Evolutionary conservation across 805 yeast genomes (phyloP).

Genomic region (Candida vaughaniae): DNA sequence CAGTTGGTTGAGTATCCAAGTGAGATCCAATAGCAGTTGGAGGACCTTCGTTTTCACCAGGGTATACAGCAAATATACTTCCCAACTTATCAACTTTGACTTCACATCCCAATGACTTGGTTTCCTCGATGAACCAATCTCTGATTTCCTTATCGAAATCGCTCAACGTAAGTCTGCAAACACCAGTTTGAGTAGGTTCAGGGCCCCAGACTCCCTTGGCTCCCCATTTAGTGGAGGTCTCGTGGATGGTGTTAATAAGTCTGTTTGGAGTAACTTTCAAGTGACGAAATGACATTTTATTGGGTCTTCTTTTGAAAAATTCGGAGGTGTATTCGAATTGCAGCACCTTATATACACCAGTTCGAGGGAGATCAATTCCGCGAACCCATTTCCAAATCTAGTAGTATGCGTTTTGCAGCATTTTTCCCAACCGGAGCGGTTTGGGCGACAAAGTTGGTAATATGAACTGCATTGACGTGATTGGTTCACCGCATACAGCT

Average conservation of each 20-base stretch:
- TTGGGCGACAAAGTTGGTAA: too few species aligned
- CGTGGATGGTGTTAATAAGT: conserved; percentile 53
- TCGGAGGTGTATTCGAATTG: too few species aligned
- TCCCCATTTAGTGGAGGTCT: conserved; percentile 56
- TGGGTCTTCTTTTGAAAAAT: too few species aligned
- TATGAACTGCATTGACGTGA: too few species aligned
- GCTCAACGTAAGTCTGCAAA: conserved; percentile 60
- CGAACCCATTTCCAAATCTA: too few species aligned
- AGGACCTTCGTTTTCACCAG: conserved; percentile 48
- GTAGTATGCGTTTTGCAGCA: too few species aligned
- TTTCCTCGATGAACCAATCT: conserved; percentile 62
- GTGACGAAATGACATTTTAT: neutral
- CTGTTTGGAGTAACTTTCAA: conserved; percentile 8
- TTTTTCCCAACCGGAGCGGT: too few species aligned
- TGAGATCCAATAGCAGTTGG: conserved; percentile 75
- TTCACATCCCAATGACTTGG: conserved; percentile 52
- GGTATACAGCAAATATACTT: conserved; percentile 63
- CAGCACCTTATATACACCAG: too few species aligned
- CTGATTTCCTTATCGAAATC: conserved; percentile 63
- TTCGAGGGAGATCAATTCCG: too few species aligned
- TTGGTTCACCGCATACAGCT: too few species aligned
- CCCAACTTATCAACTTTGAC: conserved; percentile 65
- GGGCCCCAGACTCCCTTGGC: conserved; percentile 65
- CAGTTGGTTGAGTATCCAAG: conserved; percentile 75
- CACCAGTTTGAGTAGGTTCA: conserved; percentile 59